Conservation (phyloP, 805 yeast genomes). For the Ogataea wickerhamii region DNA sequence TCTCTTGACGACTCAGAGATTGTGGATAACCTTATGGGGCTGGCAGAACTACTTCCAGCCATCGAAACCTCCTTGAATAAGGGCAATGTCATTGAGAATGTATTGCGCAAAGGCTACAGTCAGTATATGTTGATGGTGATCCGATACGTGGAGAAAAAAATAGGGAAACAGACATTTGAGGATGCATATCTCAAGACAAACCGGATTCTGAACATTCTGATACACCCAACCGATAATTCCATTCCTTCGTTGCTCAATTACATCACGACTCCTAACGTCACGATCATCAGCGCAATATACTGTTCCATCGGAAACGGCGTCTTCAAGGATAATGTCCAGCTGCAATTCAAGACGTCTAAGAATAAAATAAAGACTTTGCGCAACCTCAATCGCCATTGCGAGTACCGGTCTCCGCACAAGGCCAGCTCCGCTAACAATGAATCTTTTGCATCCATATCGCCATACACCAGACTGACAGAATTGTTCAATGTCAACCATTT, state of each 20-base stretch:
- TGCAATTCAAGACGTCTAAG: constrained; percentile 54
- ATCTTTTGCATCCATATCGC: constrained; percentile 41
- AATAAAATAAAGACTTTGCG: constrained; percentile 42
- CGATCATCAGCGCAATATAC: constrained; percentile 84
- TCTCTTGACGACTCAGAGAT: constrained; percentile 67
- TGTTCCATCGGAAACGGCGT: constrained; percentile 80
- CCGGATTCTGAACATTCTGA: constrained; percentile 75
- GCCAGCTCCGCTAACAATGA: constrained; percentile 30
- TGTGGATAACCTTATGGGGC: constrained; percentile 38
- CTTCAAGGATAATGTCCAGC: constrained; percentile 56
- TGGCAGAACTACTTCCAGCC: constrained; percentile 43
- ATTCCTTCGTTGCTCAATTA: constrained; percentile 78
- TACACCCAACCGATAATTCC: constrained; percentile 71
- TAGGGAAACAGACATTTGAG: constrained; percentile 87
- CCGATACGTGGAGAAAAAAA: constrained; percentile 67
- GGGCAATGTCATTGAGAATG: constrained; percentile 70
- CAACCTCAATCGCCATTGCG: constrained; percentile 32
- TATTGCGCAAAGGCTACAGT: constrained; percentile 75
- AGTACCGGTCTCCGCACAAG: constrained; percentile 42
- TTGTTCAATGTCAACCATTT: constrained; percentile 93
- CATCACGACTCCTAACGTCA: constrained; percentile 88
- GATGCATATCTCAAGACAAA: constrained; percentile 84
- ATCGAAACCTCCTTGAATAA: constrained; percentile 28
- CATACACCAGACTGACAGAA: constrained; percentile 86
- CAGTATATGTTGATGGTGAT: constrained; percentile 79